Conservation (phyloP, 2,329 filamentous ascomycete species). For the Aspergillus sp. region DNA sequence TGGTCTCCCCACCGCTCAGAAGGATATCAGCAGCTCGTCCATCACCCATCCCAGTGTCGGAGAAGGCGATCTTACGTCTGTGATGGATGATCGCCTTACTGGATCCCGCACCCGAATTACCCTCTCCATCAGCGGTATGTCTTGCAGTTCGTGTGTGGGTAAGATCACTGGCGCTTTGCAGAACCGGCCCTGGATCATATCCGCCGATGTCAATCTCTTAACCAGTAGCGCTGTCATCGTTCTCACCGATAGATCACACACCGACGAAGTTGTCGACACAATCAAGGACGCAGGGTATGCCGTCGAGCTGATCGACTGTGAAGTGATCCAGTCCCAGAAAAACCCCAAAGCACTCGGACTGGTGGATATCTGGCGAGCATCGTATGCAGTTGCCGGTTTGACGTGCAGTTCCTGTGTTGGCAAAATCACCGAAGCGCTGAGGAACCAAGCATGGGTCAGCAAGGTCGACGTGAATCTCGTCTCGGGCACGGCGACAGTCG, state of each 20-base stretch:
- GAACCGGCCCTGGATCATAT: conserved; percentile 57
- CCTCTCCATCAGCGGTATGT: conserved; percentile 63
- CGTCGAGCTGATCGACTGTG: conserved; percentile 41
- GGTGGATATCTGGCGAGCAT: conserved; percentile 42
- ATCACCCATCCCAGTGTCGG: not conserved
- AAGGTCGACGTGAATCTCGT: conserved; percentile 51
- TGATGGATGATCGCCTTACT: conserved; percentile 35
- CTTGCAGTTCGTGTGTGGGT: conserved; percentile 66
- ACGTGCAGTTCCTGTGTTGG: conserved; percentile 57
- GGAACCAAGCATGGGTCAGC: conserved; percentile 45
- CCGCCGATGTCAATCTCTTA: conserved; percentile 62
- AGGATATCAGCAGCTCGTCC: not conserved
- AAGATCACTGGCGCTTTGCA: conserved; percentile 60
- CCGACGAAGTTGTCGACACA: conserved; percentile 45
- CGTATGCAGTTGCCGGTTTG: conserved; percentile 52
- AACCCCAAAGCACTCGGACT: not conserved
- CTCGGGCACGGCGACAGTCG: conserved; percentile 48
- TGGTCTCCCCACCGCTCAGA: too few relatives aligned
- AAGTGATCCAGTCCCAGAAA: conserved; percentile 22
- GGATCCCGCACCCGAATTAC: too few relatives aligned
- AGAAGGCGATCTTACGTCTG: too few relatives aligned
- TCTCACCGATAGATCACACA: conserved; percentile 49
- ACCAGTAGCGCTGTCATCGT: conserved; percentile 64
- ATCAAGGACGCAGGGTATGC: conserved; percentile 48
- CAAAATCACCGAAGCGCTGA: conserved; percentile 46